phyloP scores from a whole-genome alignment of 495 filamentous ascomycete genomes.

The Xylaria intraflava region DNA sequence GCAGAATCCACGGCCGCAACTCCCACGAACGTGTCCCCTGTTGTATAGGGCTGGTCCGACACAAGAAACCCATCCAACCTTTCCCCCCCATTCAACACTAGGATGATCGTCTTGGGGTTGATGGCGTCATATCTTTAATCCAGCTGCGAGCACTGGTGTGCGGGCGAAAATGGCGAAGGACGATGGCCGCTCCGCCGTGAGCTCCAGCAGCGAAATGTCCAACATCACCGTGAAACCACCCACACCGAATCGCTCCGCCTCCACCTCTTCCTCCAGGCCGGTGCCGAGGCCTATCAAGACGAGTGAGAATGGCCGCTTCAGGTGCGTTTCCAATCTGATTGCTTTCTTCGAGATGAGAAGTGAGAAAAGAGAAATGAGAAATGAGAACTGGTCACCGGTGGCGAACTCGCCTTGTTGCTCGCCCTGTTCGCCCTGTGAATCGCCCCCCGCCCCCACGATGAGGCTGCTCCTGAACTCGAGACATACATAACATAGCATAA shows the following conservation, averaged over 20 bases:
- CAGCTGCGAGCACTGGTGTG: conserved; percentile 23
- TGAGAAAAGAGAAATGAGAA: too few relatives aligned
- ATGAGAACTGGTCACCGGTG: too few relatives aligned
- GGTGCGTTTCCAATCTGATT: conserved; percentile 22
- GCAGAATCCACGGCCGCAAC: not conserved
- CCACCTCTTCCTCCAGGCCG: conserved; percentile 42
- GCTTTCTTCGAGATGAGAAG: too few relatives aligned
- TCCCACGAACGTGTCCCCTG: not conserved
- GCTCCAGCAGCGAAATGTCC: conserved; percentile 55
- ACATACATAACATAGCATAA: too few relatives aligned
- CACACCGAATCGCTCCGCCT: conserved; percentile 44
- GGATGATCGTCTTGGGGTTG: conserved; percentile 11
- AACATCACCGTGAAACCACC: conserved; percentile 51
- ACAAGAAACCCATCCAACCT: not conserved
- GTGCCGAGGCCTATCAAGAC: conserved; percentile 54
- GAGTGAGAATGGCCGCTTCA: conserved; percentile 40
- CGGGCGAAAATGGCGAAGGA: conserved; percentile 53
- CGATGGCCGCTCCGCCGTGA: conserved; percentile 56
- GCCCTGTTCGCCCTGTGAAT: too few relatives aligned
- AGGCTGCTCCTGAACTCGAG: too few relatives aligned
- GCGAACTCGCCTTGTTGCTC: too few relatives aligned
- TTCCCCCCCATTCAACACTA: not conserved
- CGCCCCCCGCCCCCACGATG: not conserved
- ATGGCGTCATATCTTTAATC: conserved; percentile 26
- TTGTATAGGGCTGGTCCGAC: not conserved